Evolutionary conservation across 2,329 filamentous ascomycete species (phyloP), one percentile per base, ranked within the genome.

Genomic region (Paraconiothyrium brasiliense): DNA sequence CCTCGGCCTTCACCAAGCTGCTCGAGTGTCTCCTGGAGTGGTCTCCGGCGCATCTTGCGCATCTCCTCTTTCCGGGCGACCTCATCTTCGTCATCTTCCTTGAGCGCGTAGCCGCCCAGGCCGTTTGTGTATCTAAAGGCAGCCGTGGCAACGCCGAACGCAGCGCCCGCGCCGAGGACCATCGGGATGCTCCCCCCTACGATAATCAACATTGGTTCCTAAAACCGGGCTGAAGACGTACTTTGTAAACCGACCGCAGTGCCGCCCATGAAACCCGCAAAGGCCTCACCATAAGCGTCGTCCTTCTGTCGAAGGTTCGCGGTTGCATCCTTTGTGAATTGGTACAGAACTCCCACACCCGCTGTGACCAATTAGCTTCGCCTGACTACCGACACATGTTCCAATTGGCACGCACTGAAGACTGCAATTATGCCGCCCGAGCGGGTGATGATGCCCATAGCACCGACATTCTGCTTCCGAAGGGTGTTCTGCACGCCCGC

Each of bases 281-380:
- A 83, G 44, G 88, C 86, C 59, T 89, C 83, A 79, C 94, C 95
- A 82, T 86, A 90, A 68, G 85, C 83, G 77, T 97, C 94, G 61
- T 97, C 88, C 82, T 91, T 93, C 80, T 93, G 86, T 73, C 93
- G 90, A 68, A 97, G 83, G 82, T 97, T 97, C 79, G 92, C 92
- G 49, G 90, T 85, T 54, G 92, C 91, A 70, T 86, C 86, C 71
- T 87, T 89, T 71, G 89, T 85, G 83, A 97, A 97, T 72, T 88
- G 86, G 80, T 93, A 97, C 64, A 90, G 86, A 72, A 87, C 89
- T 74, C 92, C 91, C 79, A 89, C 87, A 44, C 88, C 87, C 74
- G 89, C 92, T 94, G 71, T 57, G 67, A n/a, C 62, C 68, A 71
- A 75, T 78, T 74, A 76, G 75, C 67, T 59, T 57, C 34, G 32